Conservation (phyloP, 2,329 filamentous ascomycete genomes). For the Helminthosporium solani region DNA sequence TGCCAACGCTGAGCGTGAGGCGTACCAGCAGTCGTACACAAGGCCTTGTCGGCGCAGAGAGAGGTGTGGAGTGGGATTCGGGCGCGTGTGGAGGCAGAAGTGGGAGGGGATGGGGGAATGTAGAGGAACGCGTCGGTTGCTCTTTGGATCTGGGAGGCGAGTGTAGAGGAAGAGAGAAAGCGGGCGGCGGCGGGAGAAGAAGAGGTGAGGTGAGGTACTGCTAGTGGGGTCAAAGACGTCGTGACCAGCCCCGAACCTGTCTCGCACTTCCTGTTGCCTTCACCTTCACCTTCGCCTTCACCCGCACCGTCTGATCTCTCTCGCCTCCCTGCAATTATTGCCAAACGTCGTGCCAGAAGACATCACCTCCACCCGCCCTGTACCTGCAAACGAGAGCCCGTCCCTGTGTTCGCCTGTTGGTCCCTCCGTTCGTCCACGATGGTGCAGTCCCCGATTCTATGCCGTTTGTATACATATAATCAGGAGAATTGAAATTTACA, state of each 20-base stretch:
- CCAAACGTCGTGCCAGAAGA: too few relatives aligned
- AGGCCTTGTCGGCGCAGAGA: constrained; percentile 9
- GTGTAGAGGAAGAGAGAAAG: constrained; percentile 16
- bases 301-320: constrained; percentile 8
- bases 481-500: constrained; percentile 16
- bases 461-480: too few relatives aligned
- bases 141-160: constrained; percentile 24
- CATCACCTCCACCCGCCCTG: too few relatives aligned
- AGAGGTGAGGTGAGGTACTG: constrained; percentile 28
- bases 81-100: constrained; percentile 5
- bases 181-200: constrained; percentile 9
- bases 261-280: background rate
- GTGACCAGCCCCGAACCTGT: background rate
- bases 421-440: background rate
- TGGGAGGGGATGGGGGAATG: constrained; percentile 12
- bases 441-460: constrained; percentile 16
- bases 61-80: constrained; percentile 7
- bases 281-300: constrained; percentile 4
- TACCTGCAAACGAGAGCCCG: too few relatives aligned
- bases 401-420: too few relatives aligned
- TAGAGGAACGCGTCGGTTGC: constrained; percentile 17
- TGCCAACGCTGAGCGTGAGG: constrained; percentile 16
- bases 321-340: constrained; percentile 3
- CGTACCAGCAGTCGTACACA: constrained; percentile 9
- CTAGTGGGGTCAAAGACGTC: constrained; percentile 28